phyloP scores from a whole-genome alignment of 1,284 basidiomycete genomes.

The Ganoderma lucidum region DNA sequence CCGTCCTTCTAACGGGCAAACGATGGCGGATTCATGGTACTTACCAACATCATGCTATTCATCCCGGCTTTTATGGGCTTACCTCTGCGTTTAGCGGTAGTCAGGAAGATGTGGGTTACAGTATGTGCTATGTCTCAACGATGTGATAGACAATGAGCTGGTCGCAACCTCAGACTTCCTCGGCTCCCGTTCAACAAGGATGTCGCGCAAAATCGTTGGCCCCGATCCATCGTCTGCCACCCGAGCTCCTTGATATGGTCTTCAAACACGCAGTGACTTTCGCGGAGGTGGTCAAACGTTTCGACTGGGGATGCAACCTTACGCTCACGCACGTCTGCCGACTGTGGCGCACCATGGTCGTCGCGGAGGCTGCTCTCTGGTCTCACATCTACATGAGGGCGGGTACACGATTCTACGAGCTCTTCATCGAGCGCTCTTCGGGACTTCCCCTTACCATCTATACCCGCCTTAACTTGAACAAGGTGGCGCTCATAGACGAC shows the following conservation, averaged over 20 bases:
- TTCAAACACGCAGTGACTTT: background rate
- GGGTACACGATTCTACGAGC: background rate
- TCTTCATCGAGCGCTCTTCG: background rate
- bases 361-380: background rate
- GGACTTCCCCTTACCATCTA: background rate
- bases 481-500: background rate
- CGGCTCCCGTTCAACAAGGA: too few relatives aligned
- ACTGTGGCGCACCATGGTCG: background rate
- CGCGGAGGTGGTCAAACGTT: background rate
- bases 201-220: background rate
- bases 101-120: too few relatives aligned
- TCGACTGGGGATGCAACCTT: background rate
- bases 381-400: background rate
- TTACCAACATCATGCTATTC: too few relatives aligned
- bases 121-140: too few relatives aligned
- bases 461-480: too few relatives aligned
- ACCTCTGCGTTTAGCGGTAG: too few relatives aligned
- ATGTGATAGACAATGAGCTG: too few relatives aligned
- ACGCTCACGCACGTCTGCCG: background rate
- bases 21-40: conserved; percentile 38
- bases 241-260: background rate
- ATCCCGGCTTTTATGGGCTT: too few relatives aligned
- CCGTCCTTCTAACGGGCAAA: too few relatives aligned
- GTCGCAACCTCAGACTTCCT: too few relatives aligned
- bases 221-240: background rate